phyloP scores from a whole-genome alignment of 2,329 filamentous ascomycete species.

The Trichoderma afroharzianum region DNA sequence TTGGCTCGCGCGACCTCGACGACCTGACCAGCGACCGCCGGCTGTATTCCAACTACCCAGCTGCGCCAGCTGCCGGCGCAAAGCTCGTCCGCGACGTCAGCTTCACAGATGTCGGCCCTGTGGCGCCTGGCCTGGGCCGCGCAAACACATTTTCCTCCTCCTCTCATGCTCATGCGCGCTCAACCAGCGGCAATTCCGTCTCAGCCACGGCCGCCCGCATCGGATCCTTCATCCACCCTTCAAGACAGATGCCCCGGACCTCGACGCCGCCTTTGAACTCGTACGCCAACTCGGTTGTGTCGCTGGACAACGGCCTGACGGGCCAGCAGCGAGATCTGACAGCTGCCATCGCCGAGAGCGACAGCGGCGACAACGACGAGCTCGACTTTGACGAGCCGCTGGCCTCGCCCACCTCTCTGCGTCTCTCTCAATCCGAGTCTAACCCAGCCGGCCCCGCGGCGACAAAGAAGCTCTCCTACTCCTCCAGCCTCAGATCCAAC shows the following conservation, averaged over 20 bases:
- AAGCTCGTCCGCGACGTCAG: slow-evolving; percentile 40
- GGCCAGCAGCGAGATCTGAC: slow-evolving; percentile 45
- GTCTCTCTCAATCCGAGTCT: slow-evolving; percentile 19
- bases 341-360: slow-evolving; percentile 31
- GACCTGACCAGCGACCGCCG: slow-evolving; percentile 20
- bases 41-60: slow-evolving; percentile 18
- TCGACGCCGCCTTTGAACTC: slow-evolving; percentile 57
- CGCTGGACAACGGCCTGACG: slow-evolving; percentile 41
- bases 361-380: slow-evolving; percentile 42
- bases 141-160: slow-evolving; percentile 34
- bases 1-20: slow-evolving; percentile 29
- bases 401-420: slow-evolving; percentile 21
- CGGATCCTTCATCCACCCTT: slow-evolving; percentile 58
- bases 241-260: slow-evolving; percentile 60
- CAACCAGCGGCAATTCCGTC: slow-evolving; percentile 55
- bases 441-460: slow-evolving; percentile 10
- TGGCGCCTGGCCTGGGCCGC: not conserved
- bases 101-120: slow-evolving; percentile 34
- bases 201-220: slow-evolving; percentile 52
- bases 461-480: slow-evolving; percentile 15
- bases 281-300: slow-evolving; percentile 54
- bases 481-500: slow-evolving; percentile 1
- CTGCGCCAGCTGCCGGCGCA: slow-evolving; percentile 24
- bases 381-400: slow-evolving; percentile 21
- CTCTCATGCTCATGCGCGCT: slow-evolving; percentile 56